Conservation (phyloP, 495 filamentous ascomycete genomes). For the Aspergillus asperescens region DNA sequence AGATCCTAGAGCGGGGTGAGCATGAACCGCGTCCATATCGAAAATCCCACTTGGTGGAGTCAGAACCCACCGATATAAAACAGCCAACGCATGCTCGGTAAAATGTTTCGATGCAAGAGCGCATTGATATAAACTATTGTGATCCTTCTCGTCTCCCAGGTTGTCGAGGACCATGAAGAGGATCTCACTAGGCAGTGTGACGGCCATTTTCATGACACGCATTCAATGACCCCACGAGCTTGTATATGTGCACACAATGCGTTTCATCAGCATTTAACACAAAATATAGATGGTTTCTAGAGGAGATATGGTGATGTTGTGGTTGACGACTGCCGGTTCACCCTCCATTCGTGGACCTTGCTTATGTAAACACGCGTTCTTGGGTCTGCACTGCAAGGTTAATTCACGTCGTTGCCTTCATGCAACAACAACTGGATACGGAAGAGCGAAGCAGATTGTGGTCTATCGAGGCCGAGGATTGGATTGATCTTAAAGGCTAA, state of each 20-base stretch:
- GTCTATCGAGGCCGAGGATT: too few relatives aligned
- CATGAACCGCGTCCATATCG: not conserved
- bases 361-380: constrained; percentile 23
- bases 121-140: constrained; percentile 28
- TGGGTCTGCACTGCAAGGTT: not conserved
- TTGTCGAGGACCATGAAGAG: constrained; percentile 27
- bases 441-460: not conserved
- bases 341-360: constrained; percentile 1
- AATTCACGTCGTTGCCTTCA: not conserved
- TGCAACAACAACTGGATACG: not conserved
- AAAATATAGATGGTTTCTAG: not conserved
- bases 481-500: too few relatives aligned
- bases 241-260: not conserved
- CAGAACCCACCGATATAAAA: constrained; percentile 55
- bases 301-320: not conserved
- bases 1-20: constrained; percentile 26
- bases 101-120: constrained; percentile 30
- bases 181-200: constrained; percentile 21
- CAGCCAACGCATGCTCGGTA: constrained; percentile 51
- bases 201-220: constrained; percentile 13
- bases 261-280: constrained; percentile 1
- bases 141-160: constrained; percentile 25
- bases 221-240: not conserved
- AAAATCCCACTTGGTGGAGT: not conserved
- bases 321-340: not conserved